Evolutionary conservation across 257 asterid species (phyloP), one percentile per base, ranked within the genome.

Genomic region (Buddleja alternifolia): DNA sequence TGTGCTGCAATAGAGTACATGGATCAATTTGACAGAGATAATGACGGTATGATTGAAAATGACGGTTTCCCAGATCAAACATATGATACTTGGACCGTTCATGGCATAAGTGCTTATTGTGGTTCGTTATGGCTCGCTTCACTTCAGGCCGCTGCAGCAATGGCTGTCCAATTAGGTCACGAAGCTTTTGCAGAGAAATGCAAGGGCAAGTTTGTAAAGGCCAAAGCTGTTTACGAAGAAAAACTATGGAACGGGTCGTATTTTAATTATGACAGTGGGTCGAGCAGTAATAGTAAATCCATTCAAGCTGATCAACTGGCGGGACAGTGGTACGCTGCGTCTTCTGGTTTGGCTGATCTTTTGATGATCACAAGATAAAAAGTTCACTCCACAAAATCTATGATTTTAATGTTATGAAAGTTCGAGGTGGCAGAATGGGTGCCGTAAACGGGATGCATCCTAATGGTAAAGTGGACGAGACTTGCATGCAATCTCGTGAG

Each of bases 361-460:
- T 94, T n/a, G 92, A 82, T 9, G 86, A 77, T 14, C 60, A 14
- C 70, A 89, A 87, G 84, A 87, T 94, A 57, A 74, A 66, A 37
- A 89, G 97, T 60, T 29, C 97, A 0, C 97, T 94, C 37, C 95
- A 94, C 76, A 94, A 94, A 24, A 75, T 94, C 21, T 86, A 77
- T 19, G 97, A 94, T 63, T 94, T 84, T 48, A 94, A 94, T 59
- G 99, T 94, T 19, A 91, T 91, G 96, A 94, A 85, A 80, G 81
- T 86, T 40, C 65, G 75, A 34, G 97, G 97, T 20, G 99, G 99
- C 20, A 76, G 87, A 81, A 91, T 91, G 79, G 99, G 99, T 11
- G 99, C 99, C 0, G 99, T 89, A 36, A 94, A 94, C n/a, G 99
- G 99, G 65, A 92, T 94, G 97, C 84, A 89, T 72, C 97, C 97